phyloP scores from a whole-genome alignment of 768 basidiomycete species.

The Dentipellis fragilis region DNA sequence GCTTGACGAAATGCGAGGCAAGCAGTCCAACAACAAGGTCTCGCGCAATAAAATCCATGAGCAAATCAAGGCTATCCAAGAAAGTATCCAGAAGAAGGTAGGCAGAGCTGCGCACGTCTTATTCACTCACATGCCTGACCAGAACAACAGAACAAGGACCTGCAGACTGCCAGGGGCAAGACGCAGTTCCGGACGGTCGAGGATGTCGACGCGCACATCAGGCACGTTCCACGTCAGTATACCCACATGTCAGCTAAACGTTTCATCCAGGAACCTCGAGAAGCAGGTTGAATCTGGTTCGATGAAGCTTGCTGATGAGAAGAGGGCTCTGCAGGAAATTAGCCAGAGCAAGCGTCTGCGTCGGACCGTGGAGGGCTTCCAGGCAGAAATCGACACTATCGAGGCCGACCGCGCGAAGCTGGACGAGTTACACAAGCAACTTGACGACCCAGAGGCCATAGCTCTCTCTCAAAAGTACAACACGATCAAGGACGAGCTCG shows the following conservation, averaged over 20 bases:
- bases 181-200: slow-evolving; percentile 67
- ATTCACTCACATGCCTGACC: not conserved
- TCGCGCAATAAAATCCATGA: slow-evolving; percentile 64
- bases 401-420: slow-evolving; percentile 63
- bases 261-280: slow-evolving; percentile 55
- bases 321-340: slow-evolving; percentile 90
- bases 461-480: slow-evolving; percentile 76
- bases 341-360: slow-evolving; percentile 60
- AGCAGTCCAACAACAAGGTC: slow-evolving; percentile 70
- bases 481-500: slow-evolving; percentile 74
- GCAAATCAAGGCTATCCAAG: slow-evolving; percentile 71
- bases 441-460: slow-evolving; percentile 86
- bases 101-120: not conserved
- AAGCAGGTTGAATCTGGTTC: slow-evolving; percentile 86
- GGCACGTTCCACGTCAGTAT: slow-evolving; percentile 36
- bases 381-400: slow-evolving; percentile 69
- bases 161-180: slow-evolving; percentile 75
- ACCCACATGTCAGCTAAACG: slow-evolving; percentile 8
- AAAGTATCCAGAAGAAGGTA: slow-evolving; percentile 76
- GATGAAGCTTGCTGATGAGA: slow-evolving; percentile 92
- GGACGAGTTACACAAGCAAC: slow-evolving; percentile 73
- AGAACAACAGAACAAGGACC: slow-evolving; percentile 61
- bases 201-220: slow-evolving; percentile 82
- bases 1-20: slow-evolving; percentile 65
- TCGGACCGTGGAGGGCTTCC: slow-evolving; percentile 71